These are phyloP conservation scores for Ogataea naganishii DNA, from an alignment of 805 yeast species.

Conservation along the genomic window DNA sequence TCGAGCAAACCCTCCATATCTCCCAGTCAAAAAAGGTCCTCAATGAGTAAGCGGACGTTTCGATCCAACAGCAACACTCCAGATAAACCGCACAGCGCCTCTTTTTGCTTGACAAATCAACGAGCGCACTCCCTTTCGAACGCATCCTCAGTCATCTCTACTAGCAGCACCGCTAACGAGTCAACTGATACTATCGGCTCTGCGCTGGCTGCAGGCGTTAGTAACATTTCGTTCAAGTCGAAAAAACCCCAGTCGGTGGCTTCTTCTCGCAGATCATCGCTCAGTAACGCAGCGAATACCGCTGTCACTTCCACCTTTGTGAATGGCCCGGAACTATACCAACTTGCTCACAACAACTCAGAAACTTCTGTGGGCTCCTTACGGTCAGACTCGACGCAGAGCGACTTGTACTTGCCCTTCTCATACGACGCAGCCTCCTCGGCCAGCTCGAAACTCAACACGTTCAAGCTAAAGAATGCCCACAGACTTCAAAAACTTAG, in stretches of 20 bases:
- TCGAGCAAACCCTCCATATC: conserved; percentile 12
- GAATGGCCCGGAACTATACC: no score
- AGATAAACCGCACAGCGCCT: conserved; percentile 4
- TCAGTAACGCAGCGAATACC: no score
- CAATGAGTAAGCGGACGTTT: conserved; percentile 24
- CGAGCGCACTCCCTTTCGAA: conserved; percentile 2
- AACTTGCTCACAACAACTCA: no score
- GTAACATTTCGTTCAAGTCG: no score
- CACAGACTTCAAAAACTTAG: conserved; percentile 18
- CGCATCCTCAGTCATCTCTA: conserved; percentile 2
- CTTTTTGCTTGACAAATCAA: conserved; percentile 7
- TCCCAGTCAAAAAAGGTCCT: conserved; percentile 21
- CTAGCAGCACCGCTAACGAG: not conserved
- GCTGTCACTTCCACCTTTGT: no score
- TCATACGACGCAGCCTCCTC: no score
- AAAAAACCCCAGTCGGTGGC: no score
- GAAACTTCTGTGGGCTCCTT: conserved; percentile 5
- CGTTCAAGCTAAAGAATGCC: conserved; percentile 19
- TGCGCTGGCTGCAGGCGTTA: no score
- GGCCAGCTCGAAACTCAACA: conserved; percentile 18
- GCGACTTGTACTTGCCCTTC: no score
- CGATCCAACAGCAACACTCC: conserved; percentile 14
- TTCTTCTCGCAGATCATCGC: no score
- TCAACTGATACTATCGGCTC: no score
- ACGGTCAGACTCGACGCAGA: not conserved